Conservation (phyloP, 2,329 filamentous ascomycete species). For the Aspergillus tanneri region DNA sequence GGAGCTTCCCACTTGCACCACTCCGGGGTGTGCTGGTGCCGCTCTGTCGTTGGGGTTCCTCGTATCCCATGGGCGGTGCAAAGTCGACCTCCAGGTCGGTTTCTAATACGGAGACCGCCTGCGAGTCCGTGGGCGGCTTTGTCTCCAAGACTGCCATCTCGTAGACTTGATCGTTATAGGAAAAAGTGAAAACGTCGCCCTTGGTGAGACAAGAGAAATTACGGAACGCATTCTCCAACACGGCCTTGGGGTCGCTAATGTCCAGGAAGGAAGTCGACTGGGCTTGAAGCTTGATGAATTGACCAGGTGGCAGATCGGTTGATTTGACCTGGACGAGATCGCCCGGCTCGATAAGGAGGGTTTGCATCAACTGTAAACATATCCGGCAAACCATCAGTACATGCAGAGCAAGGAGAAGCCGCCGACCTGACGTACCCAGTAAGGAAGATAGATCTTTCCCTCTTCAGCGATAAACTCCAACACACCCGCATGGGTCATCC, state of each 20-base stretch:
- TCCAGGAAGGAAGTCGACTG: conserved; percentile 93
- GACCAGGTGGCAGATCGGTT: conserved; percentile 84
- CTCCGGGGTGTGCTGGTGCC: conserved; percentile 86
- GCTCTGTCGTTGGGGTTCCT: conserved; percentile 75
- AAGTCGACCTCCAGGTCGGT: conserved; percentile 97
- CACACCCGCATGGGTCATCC: conserved; percentile 88
- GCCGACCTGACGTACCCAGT: conserved; percentile 65
- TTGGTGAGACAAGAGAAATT: conserved; percentile 93
- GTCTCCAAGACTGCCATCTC: conserved; percentile 91
- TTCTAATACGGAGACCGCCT: conserved; percentile 88
- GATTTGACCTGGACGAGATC: conserved; percentile 95
- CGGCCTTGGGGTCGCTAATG: conserved; percentile 94
- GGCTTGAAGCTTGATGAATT: conserved; percentile 93
- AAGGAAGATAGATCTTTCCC: conserved; percentile 90
- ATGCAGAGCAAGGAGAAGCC: neutral
- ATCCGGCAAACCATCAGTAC: conserved; percentile 5
- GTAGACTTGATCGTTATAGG: conserved; percentile 93
- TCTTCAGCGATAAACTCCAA: conserved; percentile 97
- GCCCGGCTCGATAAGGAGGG: conserved; percentile 81
- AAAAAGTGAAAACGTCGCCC: conserved; percentile 92
- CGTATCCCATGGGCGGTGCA: conserved; percentile 87
- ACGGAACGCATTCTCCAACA: conserved; percentile 92
- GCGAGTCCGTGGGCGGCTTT: conserved; percentile 78
- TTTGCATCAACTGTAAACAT: conserved; percentile 83
- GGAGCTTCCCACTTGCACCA: conserved; percentile 58